These are phyloP conservation scores for Podaxis pistillaris DNA, from an alignment of 768 basidiomycete genomes.

Conservation along the genomic window DNA sequence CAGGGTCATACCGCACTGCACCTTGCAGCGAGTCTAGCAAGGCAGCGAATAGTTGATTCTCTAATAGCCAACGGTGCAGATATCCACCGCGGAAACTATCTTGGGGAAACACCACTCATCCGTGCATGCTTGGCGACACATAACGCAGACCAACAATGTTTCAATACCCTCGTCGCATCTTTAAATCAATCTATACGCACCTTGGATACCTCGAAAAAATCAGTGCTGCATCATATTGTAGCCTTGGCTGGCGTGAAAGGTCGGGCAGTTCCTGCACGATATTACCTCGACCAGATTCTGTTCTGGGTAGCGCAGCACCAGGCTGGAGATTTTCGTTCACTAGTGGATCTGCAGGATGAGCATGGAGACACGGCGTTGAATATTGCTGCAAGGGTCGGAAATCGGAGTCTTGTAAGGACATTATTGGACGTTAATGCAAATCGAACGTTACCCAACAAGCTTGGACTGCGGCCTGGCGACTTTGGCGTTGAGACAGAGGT, in stretches of 20 bases:
- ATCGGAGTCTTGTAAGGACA: slow-evolving; percentile 80
- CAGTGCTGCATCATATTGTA: slow-evolving; percentile 89
- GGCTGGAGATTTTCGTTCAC: slow-evolving; percentile 68
- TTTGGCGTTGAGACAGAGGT: slow-evolving; percentile 95
- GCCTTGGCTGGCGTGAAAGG: slow-evolving; percentile 91
- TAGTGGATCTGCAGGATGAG: slow-evolving; percentile 91
- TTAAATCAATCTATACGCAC: slow-evolving; percentile 81
- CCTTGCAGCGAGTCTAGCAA: slow-evolving; percentile 84
- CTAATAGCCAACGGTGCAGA: slow-evolving; percentile 83
- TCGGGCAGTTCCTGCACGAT: slow-evolving; percentile 77
- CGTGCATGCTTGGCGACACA: slow-evolving; percentile 89
- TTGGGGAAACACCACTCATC: slow-evolving; percentile 93
- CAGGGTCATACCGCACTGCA: slow-evolving; percentile 94
- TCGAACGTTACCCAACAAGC: slow-evolving; percentile 82
- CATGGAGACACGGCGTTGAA: slow-evolving; percentile 96
- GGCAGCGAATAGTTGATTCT: slow-evolving; percentile 62
- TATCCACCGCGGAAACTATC: slow-evolving; percentile 85
- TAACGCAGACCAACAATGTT: slow-evolving; percentile 76
- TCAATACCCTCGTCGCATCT: slow-evolving; percentile 59
- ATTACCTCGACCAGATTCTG: slow-evolving; percentile 90
- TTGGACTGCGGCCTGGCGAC: slow-evolving; percentile 90
- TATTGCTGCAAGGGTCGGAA: slow-evolving; percentile 93
- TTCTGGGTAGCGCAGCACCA: slow-evolving; percentile 81
- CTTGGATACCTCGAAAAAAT: slow-evolving; percentile 81
- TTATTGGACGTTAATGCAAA: slow-evolving; percentile 93